A percentile compares a stretch with the other conserved stretches of the same genome.
Evolutionary conservation across 441 rosid species (phyloP).

Genomic region (Geranium incanum): DNA sequence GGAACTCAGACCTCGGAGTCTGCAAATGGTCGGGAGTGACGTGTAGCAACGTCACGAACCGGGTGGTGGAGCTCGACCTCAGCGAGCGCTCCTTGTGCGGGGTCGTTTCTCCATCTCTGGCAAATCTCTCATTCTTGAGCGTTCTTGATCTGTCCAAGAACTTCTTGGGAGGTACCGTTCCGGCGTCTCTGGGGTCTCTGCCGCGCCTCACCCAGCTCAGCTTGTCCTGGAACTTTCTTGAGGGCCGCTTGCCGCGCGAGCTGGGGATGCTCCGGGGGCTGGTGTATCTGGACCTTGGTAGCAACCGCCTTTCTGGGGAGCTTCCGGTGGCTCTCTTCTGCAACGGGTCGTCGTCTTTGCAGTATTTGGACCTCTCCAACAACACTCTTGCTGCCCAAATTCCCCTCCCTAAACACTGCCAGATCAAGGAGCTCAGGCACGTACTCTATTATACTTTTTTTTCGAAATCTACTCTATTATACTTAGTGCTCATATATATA

Average conservation of each 20-base stretch:
- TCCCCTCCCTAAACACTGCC: constrained; percentile 43
- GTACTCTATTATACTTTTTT: constrained; percentile 17
- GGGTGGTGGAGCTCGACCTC: constrained; percentile 45
- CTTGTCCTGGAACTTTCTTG: constrained; percentile 58
- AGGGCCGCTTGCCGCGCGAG: constrained; percentile 50
- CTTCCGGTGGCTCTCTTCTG: constrained; percentile 56
- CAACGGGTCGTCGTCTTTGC: constrained; percentile 40
- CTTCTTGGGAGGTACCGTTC: constrained; percentile 55
- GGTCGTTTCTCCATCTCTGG: constrained; percentile 50
- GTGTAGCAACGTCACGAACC: constrained; percentile 45
- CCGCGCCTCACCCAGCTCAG: constrained; percentile 44
- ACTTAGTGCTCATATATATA: too few species aligned
- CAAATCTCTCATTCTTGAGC: constrained; percentile 50
- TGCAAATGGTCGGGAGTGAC: constrained; percentile 69
- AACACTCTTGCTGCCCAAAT: constrained; percentile 34
- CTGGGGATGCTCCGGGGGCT: constrained; percentile 43
- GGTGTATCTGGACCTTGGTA: constrained; percentile 53
- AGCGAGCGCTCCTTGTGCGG: constrained; percentile 55
- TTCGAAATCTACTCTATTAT: constrained; percentile 18
- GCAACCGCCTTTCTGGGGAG: constrained; percentile 46
- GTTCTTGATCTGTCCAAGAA: constrained; percentile 73
- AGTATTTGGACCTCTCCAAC: constrained; percentile 32
- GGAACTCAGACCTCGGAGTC: constrained; percentile 39
- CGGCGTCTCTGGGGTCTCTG: constrained; percentile 51
- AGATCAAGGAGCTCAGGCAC: constrained; percentile 41